Base-by-base conservation (phyloP, 2,329 filamentous ascomycete genomes). In the Exophiala mesophila region DNA sequence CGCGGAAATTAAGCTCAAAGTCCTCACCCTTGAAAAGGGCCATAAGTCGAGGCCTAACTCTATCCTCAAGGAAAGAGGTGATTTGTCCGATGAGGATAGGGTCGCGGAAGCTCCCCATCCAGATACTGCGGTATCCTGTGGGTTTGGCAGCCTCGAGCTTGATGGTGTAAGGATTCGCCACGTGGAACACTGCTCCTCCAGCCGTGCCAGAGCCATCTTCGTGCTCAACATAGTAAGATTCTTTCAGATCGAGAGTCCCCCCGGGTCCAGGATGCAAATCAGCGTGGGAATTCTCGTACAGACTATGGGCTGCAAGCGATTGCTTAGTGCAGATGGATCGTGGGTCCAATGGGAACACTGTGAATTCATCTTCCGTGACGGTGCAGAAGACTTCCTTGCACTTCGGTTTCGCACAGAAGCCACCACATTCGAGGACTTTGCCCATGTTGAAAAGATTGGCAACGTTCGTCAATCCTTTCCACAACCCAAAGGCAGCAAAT, bases 361-460 rank as follows among this genome's bases (percentile, higher is more conserved):
- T 71, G 40, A 77, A 78, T 7, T 53, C 59, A 0, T 71, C 68
- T 12, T 67, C 64, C 2, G 66, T 67, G 0, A 74, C 49, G 0
- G 65, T 70, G 0, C 69, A 66, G 1, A 67, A 52, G 3, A 65
- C 67, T 4, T 64, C 67, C 3, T 57, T 57, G 0, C 65, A 64
- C 43, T 76, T 77, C 0, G 73, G 74, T 0, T 59, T 55, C 0
- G 71, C 66, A 50, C 73, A 77, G 1, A 63, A 49, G 0, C 51
- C 67, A 9, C 72, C 73, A 15, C 73, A 77, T 47, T 77, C 74
- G 57, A 77, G 63, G 7, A 77, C 71, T 59, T 78, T 76, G 6
- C 74, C 75, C 71, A 77, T 74, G 21, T 6, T n/a, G 15, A 34
- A 12, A 34, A 18, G 26, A 13, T 18, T 21, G 15, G 15, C 5